phyloP scores from a whole-genome alignment of 1,284 basidiomycete genomes.

The Boletus sp. region DNA sequence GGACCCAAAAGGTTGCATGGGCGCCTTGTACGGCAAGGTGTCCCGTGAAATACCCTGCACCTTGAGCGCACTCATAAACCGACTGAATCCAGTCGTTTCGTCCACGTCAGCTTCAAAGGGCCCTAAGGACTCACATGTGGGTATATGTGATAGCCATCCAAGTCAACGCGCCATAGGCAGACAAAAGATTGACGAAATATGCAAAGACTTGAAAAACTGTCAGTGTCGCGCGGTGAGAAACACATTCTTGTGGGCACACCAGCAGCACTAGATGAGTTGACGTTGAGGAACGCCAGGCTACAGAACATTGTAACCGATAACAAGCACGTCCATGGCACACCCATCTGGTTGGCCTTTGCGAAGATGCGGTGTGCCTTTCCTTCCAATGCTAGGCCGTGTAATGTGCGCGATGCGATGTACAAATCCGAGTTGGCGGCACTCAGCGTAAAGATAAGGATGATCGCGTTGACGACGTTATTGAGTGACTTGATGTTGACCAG shows the following conservation, averaged over 20 bases:
- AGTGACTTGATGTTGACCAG: constrained; percentile 70
- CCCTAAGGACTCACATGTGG: constrained; percentile 50
- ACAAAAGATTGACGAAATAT: constrained; percentile 61
- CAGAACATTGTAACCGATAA: constrained; percentile 59
- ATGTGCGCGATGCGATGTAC: constrained; percentile 68
- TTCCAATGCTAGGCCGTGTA: constrained; percentile 67
- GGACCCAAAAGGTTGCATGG: constrained; percentile 42
- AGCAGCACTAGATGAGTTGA: constrained; percentile 49
- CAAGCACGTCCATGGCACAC: constrained; percentile 55
- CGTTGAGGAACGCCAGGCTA: constrained; percentile 58
- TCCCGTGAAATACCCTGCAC: constrained; percentile 63
- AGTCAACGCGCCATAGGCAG: constrained; percentile 57
- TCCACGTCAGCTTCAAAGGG: constrained; percentile 31
- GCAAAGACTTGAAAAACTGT: constrained; percentile 47
- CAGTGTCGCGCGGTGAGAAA: not conserved
- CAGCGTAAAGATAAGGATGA: constrained; percentile 69
- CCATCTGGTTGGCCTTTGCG: constrained; percentile 52
- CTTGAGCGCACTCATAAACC: constrained; percentile 62
- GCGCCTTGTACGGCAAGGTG: constrained; percentile 51
- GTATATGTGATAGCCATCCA: constrained; percentile 71
- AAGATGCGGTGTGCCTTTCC: constrained; percentile 59
- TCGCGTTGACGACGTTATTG: constrained; percentile 59
- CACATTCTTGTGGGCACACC: constrained; percentile 31
- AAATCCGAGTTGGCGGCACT: constrained; percentile 72
- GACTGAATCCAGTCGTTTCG: constrained; percentile 1